Evolutionary conservation across 169 alveolate species (phyloP), one percentile per base, ranked within the genome.

Genomic region (Cryptosporidium sp.): DNA sequence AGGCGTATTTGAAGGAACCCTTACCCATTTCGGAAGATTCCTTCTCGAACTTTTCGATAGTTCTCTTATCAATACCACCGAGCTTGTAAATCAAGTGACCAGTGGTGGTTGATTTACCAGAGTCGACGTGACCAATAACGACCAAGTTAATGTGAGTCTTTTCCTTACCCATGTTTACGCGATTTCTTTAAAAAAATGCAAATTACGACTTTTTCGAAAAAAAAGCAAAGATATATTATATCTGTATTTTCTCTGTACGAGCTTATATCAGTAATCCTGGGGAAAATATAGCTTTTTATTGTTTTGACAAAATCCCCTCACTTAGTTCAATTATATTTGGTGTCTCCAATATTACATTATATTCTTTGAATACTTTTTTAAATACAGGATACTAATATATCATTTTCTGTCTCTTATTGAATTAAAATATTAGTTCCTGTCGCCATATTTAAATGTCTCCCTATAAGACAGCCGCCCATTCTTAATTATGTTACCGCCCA

Each of bases 91-190:
- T 95, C 89, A 97, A 93, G 93, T 96, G 99, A 56, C 99, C 99
- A 67, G 98, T 96, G 61, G 99, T 97, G 62, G 99, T 98, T 91
- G 99, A 96, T 93, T 98, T 98, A 85, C 99, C 99, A 85, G 98
- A 94, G 87, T 98, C 99, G 96, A 98, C 99, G 92, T 98, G 99
- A 87, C 99, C 99, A 91, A 97, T 96, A 68, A 97, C 98, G 67
- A 97, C 99, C 86, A 97, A 89, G 96, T 95, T 95, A 37, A 97
- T 94, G 93, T 97, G 98, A 69, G 97, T 94, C 95, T 96, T 96
- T 86, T 95, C 98, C 80, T 68, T 71, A 75, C 86, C 87, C 92
- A 86, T 73, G 9, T 86, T 65, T 37, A 37, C 42, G 89, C 16
- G 65, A 42, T 62, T 21, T 58, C 48, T 60, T 26, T 31, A 29